These are phyloP conservation scores for Dendrobium catenatum DNA, from an alignment of 106 monocot species.

Conservation along the genomic window DNA sequence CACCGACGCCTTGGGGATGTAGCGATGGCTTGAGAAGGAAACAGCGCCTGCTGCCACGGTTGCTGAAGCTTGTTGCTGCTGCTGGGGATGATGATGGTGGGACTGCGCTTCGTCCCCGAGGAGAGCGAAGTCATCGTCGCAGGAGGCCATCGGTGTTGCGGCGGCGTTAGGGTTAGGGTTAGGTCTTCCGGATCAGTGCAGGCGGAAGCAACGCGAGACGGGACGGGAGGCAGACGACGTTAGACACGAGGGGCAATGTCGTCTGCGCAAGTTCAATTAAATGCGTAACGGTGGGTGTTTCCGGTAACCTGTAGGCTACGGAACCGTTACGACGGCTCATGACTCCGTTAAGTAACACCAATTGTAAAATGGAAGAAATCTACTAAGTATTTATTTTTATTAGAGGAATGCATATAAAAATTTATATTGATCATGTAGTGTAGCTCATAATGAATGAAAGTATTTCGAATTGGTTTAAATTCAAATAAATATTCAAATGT, in stretches of 20 bases:
- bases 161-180: slow-evolving; percentile 67
- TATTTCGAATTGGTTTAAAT: too few relatives aligned
- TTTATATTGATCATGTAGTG: too few relatives aligned
- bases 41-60: neutral
- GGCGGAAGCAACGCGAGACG: slow-evolving; percentile 21
- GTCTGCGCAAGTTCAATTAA: neutral
- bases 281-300: slow-evolving; percentile 13
- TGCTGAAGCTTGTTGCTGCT: slow-evolving; percentile 15
- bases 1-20: slow-evolving; percentile 2
- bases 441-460: too few relatives aligned
- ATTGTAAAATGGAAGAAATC: too few relatives aligned
- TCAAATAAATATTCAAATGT: too few relatives aligned
- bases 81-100: slow-evolving; percentile 16
- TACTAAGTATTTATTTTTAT: too few relatives aligned
- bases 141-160: slow-evolving; percentile 40
- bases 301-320: slow-evolving; percentile 5
- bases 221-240: slow-evolving; percentile 57
- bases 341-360: slow-evolving; percentile 18
- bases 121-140: slow-evolving; percentile 70
- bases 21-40: slow-evolving; percentile 15
- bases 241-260: slow-evolving; percentile 13
- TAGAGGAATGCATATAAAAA: too few relatives aligned
- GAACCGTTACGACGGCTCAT: slow-evolving; percentile 13
- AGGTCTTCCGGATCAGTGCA: slow-evolving; percentile 29
- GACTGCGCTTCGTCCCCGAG: slow-evolving; percentile 48